A percentile compares a stretch with the other conserved stretches of the same genome.
These are phyloP conservation scores for Stromatinia cepivora DNA, from an alignment of 2,329 filamentous ascomycete species.

Conservation along the genomic window DNA sequence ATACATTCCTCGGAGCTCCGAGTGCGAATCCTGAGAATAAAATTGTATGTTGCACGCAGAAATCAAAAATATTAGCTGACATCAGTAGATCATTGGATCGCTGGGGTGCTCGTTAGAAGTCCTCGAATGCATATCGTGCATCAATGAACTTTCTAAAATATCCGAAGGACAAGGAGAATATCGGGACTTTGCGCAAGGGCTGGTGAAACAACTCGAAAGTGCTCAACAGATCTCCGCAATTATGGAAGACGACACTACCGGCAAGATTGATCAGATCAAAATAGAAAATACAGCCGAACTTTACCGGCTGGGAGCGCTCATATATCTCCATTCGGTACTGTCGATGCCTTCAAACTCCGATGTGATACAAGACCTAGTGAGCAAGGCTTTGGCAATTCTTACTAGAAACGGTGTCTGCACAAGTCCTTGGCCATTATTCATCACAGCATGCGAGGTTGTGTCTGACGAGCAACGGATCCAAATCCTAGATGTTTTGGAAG, in stretches of 20 bases:
- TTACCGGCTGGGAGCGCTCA: slow-evolving; percentile 48
- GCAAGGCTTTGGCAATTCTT: slow-evolving; percentile 44
- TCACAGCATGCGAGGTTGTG: slow-evolving; percentile 48
- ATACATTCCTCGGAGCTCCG: background rate
- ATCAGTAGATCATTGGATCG: slow-evolving; percentile 46
- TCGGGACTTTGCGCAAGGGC: slow-evolving; percentile 27
- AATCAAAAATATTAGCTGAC: background rate
- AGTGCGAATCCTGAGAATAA: slow-evolving; percentile 8
- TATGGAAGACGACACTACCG: slow-evolving; percentile 38
- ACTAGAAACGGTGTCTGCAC: slow-evolving; percentile 46
- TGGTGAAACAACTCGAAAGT: slow-evolving; percentile 26
- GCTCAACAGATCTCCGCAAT: slow-evolving; percentile 36
- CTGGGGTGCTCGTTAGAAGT: slow-evolving; percentile 51
- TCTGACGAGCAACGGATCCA: slow-evolving; percentile 46
- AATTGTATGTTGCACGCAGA: background rate
- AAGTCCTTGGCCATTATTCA: slow-evolving; percentile 52
- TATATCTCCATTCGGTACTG: slow-evolving; percentile 44
- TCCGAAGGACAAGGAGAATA: slow-evolving; percentile 2
- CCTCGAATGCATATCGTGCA: slow-evolving; percentile 47
- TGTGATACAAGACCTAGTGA: slow-evolving; percentile 31
- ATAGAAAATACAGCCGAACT: slow-evolving; percentile 48
- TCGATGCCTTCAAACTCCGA: slow-evolving; percentile 28
- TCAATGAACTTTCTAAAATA: slow-evolving; percentile 38
- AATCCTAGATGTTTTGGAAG: slow-evolving; percentile 46
- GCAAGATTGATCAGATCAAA: slow-evolving; percentile 35